Evolutionary conservation across 768 basidiomycete species (phyloP).

Genomic region (Thelephora ganbajun): DNA sequence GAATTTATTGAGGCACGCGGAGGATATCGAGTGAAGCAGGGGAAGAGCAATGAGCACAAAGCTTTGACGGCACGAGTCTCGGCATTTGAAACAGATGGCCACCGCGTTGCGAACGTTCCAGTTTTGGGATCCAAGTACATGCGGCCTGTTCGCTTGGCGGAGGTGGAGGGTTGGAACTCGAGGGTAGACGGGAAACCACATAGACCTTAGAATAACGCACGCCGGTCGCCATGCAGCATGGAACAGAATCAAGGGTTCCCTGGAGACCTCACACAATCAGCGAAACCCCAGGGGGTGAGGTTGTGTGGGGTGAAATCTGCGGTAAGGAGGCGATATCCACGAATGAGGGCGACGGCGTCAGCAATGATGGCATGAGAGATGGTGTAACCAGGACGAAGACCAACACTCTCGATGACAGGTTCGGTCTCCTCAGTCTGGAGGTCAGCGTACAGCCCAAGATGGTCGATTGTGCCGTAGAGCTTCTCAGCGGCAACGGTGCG

Average conservation of each 20-base stretch:
- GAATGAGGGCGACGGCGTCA: conserved; percentile 77
- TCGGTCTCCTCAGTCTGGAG: conserved; percentile 71
- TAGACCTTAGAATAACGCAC: conserved; percentile 49
- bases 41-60: too few species aligned
- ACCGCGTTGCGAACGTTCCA: too few species aligned
- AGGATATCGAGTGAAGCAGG: too few species aligned
- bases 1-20: too few species aligned
- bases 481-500: conserved; percentile 55
- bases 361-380: conserved; percentile 75
- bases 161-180: conserved; percentile 11
- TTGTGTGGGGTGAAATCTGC: conserved; percentile 73
- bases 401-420: conserved; percentile 62
- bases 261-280: conserved; percentile 66
- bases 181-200: conserved; percentile 25
- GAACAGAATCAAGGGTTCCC: conserved; percentile 64
- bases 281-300: conserved; percentile 73
- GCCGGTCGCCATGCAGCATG: too few species aligned
- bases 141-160: conserved; percentile 10
- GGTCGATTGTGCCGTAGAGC: conserved; percentile 63
- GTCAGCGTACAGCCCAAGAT: conserved; percentile 71
- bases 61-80: too few species aligned
- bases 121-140: conserved; percentile 7
- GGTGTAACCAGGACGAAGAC: conserved; percentile 81
- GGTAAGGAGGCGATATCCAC: conserved; percentile 75
- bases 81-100: too few species aligned